A percentile compares a stretch with the other conserved stretches of the same genome.
Conservation (phyloP, 2,329 filamentous ascomycete species). For the Botrytis squamosa region DNA sequence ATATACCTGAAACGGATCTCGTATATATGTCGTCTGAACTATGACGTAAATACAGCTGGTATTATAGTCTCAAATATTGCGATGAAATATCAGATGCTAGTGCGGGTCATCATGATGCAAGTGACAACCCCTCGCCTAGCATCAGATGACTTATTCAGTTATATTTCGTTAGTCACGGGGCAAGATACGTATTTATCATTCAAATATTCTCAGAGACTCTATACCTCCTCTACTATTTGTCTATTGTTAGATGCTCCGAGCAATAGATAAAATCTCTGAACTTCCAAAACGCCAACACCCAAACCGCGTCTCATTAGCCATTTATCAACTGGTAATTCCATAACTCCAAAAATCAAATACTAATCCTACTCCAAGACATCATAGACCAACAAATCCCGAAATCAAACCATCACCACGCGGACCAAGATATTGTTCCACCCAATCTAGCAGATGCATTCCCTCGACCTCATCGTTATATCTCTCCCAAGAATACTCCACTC, state of each 20-base stretch:
- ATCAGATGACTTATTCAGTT: constrained; percentile 1
- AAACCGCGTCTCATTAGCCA: not conserved
- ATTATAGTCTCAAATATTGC: not conserved
- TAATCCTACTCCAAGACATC: too few species aligned
- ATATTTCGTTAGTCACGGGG: not conserved
- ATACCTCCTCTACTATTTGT: not conserved
- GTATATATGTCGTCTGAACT: not conserved
- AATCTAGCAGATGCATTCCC: not conserved
- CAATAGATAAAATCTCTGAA: too few species aligned
- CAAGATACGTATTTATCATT: not conserved
- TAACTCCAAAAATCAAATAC: not conserved
- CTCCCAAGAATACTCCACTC: not conserved
- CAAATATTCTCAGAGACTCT: not conserved
- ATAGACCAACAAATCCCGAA: not conserved
- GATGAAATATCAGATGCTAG: not conserved
- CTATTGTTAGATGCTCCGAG: not conserved
- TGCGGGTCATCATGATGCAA: not conserved
- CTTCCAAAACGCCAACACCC: not conserved
- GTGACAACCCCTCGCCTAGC: not conserved
- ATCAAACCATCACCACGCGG: fast-evolving
- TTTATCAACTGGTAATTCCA: not conserved
- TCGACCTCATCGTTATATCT: not conserved
- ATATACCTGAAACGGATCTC: not conserved
- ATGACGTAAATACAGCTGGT: not conserved
- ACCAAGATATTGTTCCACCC: not conserved